A percentile compares a stretch with the other conserved stretches of the same genome.
Conservation (phyloP, 192 early-diverging fungal species). For the Diversispora epigaea region DNA sequence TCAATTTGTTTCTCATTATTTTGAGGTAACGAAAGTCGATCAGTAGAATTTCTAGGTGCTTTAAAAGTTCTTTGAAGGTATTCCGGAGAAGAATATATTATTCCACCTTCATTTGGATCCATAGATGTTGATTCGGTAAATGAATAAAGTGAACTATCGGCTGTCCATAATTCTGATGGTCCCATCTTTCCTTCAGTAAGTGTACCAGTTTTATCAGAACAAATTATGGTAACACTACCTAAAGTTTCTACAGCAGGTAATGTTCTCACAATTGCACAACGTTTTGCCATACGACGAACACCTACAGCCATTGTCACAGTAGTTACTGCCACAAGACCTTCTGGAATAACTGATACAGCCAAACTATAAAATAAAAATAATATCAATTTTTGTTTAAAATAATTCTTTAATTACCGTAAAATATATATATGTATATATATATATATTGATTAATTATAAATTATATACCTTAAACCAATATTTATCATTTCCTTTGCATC, state of each 20-base stretch:
- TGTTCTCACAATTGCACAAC: conserved; percentile 88
- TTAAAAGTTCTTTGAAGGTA: conserved; percentile 2
- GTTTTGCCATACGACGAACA: conserved; percentile 88
- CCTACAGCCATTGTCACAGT: conserved; percentile 97
- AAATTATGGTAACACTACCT: conserved; percentile 94
- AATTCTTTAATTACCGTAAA: not conserved
- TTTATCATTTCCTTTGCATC: conserved; percentile 71
- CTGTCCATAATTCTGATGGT: conserved; percentile 78
- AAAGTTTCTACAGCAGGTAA: conserved; percentile 93
- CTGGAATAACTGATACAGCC: conserved; percentile 96
- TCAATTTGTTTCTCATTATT: not conserved
- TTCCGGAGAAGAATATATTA: conserved; percentile 31
- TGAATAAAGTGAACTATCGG: conserved; percentile 61
- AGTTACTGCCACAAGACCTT: conserved; percentile 96
- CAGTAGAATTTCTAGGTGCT: not conserved
- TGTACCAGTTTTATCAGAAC: conserved; percentile 96
- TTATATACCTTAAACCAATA: conserved; percentile 71
- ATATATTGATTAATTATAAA: not conserved
- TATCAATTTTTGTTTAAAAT: no score
- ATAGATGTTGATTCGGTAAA: conserved; percentile 63
- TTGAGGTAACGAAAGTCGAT: not conserved
- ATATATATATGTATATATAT: not conserved
- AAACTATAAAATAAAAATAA: conserved; percentile 51
- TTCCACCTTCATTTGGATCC: conserved; percentile 49
- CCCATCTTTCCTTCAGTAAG: conserved; percentile 99